phyloP scores from a whole-genome alignment of 306 rosid species.

The Argentina anserina region DNA sequence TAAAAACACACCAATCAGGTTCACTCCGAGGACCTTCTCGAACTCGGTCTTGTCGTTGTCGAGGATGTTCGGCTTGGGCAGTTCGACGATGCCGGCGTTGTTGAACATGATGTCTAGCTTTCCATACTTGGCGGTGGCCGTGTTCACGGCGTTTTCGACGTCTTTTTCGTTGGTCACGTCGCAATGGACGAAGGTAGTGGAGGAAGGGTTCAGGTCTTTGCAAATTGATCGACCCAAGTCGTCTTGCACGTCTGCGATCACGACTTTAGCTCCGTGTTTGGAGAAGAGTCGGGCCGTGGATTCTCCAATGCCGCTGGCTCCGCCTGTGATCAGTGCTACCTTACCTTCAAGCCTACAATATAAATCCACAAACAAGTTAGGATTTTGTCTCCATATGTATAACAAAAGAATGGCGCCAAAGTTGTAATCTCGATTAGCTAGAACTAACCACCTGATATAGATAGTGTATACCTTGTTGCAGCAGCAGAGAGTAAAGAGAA shows the following conservation, averaged over 20 bases:
- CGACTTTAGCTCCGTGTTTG: conserved; percentile 42
- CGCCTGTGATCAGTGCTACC: conserved; percentile 55
- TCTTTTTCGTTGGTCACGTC: conserved; percentile 42
- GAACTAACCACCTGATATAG: background rate
- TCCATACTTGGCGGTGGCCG: conserved; percentile 31
- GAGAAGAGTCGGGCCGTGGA: conserved; percentile 40
- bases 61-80: conserved; percentile 17
- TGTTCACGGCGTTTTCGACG: conserved; percentile 26
- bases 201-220: conserved; percentile 4
- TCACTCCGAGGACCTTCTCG: conserved; percentile 34
- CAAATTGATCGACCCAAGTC: conserved; percentile 29
- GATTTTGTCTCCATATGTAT: too few species aligned
- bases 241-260: conserved; percentile 46
- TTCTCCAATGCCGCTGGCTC: conserved; percentile 54
- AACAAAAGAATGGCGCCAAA: too few species aligned
- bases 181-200: conserved; percentile 38
- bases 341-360: conserved; percentile 49
- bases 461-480: conserved; percentile 24
- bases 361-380: background rate
- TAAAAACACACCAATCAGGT: conserved; percentile 33
- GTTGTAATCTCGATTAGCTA: background rate
- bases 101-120: conserved; percentile 57
- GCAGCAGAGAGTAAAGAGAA: conserved; percentile 26
- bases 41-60: conserved; percentile 24
- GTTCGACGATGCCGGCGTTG: conserved; percentile 32